Percentiles rank a stretch among this genome's conserved stretches.
These are phyloP conservation scores for Kalmanozyma brasiliensis DNA, from an alignment of 1,284 basidiomycete species.

Conservation along the genomic window DNA sequence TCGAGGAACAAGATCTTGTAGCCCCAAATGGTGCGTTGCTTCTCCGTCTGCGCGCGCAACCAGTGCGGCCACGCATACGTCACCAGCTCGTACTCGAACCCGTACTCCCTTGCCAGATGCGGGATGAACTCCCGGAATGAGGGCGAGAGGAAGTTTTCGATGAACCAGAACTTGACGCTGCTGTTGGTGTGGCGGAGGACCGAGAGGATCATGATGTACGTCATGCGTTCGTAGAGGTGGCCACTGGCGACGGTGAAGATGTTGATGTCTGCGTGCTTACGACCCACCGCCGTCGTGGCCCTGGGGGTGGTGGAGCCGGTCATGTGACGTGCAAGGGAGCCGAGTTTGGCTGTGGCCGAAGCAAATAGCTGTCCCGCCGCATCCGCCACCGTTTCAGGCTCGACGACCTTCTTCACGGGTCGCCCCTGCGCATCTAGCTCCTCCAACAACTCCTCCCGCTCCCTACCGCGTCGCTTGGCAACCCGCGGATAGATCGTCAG, in stretches of 20 bases:
- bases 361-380: conserved; percentile 16
- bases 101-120: conserved; percentile 85
- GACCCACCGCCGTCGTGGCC: conserved; percentile 1
- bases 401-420: conserved; percentile 17
- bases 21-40: conserved; percentile 98
- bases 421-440: conserved; percentile 40
- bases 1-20: conserved; percentile 98
- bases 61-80: conserved; percentile 99
- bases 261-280: conserved; percentile 78
- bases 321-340: conserved; percentile 7
- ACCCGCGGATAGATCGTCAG: conserved; percentile 87
- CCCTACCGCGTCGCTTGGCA: conserved; percentile 78
- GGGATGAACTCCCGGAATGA: conserved; percentile 97
- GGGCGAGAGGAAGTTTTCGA: conserved; percentile 97
- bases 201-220: conserved; percentile 95
- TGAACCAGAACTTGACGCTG: conserved; percentile 99
- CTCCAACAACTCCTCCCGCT: conserved; percentile 79
- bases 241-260: conserved; percentile 99
- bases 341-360: conserved; percentile 18
- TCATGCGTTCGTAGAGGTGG: conserved; percentile 94
- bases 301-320: neutral
- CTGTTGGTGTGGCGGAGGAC: conserved; percentile 92
- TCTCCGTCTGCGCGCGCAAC: conserved; percentile 95
- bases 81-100: conserved; percentile 94
- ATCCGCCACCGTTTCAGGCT: neutral